A percentile compares a stretch with the other conserved stretches of the same genome.
Conservation (phyloP, 2,329 filamentous ascomycete species). For the Trichophyton mentagrophytes region DNA sequence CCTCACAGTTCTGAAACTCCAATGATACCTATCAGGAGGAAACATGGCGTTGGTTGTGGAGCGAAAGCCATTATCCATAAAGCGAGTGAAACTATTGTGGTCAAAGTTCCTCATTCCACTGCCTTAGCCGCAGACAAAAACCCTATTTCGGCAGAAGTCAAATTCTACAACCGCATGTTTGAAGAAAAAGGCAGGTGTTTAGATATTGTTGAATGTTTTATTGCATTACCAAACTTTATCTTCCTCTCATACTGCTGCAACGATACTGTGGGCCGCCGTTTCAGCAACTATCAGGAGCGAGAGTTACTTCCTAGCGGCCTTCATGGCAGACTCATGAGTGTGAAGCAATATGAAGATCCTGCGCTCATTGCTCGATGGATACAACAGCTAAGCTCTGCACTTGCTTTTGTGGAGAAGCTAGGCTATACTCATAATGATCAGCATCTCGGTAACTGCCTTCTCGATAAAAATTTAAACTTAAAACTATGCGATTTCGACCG, state of each 20-base stretch:
- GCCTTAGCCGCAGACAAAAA: constrained; percentile 2
- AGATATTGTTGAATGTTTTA: constrained; percentile 14
- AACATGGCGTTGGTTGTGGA: background rate
- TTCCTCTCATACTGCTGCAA: constrained; percentile 12
- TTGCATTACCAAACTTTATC: constrained; percentile 11
- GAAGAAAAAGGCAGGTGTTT: constrained; percentile 9
- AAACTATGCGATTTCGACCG: constrained; percentile 12
- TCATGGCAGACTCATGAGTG: constrained; percentile 8
- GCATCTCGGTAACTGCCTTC: constrained; percentile 10
- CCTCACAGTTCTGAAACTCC: background rate
- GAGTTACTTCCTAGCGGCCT: constrained; percentile 6
- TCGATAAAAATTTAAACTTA: constrained; percentile 11
- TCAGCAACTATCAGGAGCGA: constrained; percentile 8
- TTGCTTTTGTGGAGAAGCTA: constrained; percentile 14
- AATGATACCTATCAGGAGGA: background rate
- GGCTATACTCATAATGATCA: constrained; percentile 12
- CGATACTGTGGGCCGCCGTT: constrained; percentile 2
- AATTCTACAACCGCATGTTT: constrained; percentile 13
- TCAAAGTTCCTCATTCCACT: constrained; percentile 11
- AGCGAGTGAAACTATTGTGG: constrained; percentile 13
- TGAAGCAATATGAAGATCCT: constrained; percentile 13
- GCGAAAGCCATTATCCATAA: background rate
- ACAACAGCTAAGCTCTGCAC: constrained; percentile 13
- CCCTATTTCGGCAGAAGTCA: constrained; percentile 8
- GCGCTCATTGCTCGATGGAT: constrained; percentile 14